Evolutionary conservation across 2,329 filamentous ascomycete species (phyloP), one percentile per base, ranked within the genome.

Genomic region (Chrysosporium queenslandicum): DNA sequence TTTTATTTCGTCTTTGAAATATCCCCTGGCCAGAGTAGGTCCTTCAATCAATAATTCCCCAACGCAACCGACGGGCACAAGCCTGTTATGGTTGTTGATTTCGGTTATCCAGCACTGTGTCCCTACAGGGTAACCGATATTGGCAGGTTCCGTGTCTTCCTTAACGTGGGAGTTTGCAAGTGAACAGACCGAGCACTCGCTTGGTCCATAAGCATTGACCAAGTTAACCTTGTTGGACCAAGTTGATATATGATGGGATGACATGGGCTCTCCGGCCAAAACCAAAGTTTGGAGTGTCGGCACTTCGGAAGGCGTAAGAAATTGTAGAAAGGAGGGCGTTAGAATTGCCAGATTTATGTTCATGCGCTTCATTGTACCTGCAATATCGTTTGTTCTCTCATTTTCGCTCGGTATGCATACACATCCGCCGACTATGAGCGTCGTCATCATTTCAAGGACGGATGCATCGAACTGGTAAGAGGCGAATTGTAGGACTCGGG

Each of bases 401-500:
- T 65, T 52, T 58, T 69, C 58, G 52, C 67, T 66, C 0, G 69
- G 71, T 3, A 74, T 67, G 55, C 71, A 74, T 14, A 74, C 58
- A 27, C 67, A 69, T 5, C 71, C 72, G 40, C 73, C 72, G 21
- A 40, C 16, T n/a, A 41, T 42, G 11, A 60, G 46, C 7, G 54
- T 46, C 3, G 40, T 51, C 8, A 94, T 92, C 4, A 90, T 88
- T 64, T 94, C 88, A 65, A 92, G 92, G 3, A 94, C 81, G 0
- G 86, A 91, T 2, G 94, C 87, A 66, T 94, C 88, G 63, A 94
- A 94, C 0, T 87, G 92, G 1, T 87, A 86, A 3, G 87, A 83
- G 2, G 88, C 88, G 64, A 94, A 94, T 63, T 94, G 88, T 0
- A 94, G 76, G 63, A 94, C 46, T 32, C 55, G 40, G 4, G 46